Percentiles rank a stretch among this genome's conserved stretches.
These are phyloP conservation scores for Pyricularia sp. DNA, from an alignment of 2,329 filamentous ascomycete species.

Conservation along the genomic window DNA sequence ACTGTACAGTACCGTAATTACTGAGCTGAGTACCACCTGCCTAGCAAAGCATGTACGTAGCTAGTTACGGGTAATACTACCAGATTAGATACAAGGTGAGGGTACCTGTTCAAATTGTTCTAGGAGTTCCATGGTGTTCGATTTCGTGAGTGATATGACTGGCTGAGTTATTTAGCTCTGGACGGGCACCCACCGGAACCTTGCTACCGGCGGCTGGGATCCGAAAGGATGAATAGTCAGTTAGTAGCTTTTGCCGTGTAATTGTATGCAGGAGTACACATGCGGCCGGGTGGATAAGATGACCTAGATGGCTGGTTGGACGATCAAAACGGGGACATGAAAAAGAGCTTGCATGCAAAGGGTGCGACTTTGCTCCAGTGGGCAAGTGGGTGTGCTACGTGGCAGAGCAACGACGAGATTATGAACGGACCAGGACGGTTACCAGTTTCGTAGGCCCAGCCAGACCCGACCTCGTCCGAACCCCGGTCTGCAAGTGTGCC, in stretches of 20 bases:
- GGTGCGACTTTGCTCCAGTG: not conserved
- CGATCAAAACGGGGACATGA: no score
- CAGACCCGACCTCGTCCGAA: not conserved
- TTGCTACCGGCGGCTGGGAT: not conserved
- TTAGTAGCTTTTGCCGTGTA: not conserved
- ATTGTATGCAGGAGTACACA: not conserved
- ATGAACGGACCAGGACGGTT: not conserved
- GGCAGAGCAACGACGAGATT: not conserved
- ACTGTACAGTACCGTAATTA: not conserved
- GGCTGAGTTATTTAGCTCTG: not conserved
- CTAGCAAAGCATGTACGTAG: not conserved
- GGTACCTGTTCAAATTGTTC: not conserved
- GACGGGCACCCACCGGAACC: not conserved
- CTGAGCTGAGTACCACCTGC: no score
- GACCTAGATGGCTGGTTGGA: no score
- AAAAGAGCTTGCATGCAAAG: not conserved
- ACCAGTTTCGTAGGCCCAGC: no score
- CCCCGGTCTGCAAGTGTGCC: not conserved
- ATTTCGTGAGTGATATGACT: not conserved
- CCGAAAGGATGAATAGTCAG: not conserved
- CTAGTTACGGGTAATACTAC: no score
- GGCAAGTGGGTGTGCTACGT: not conserved
- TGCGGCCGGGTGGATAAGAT: not conserved
- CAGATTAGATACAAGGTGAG: no score
- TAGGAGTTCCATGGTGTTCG: not conserved